Percentiles rank a stretch among this genome's conserved stretches.
Evolutionary conservation across 2,329 filamentous ascomycete species (phyloP).

Genomic region (Colletotrichum orchidophilum): DNA sequence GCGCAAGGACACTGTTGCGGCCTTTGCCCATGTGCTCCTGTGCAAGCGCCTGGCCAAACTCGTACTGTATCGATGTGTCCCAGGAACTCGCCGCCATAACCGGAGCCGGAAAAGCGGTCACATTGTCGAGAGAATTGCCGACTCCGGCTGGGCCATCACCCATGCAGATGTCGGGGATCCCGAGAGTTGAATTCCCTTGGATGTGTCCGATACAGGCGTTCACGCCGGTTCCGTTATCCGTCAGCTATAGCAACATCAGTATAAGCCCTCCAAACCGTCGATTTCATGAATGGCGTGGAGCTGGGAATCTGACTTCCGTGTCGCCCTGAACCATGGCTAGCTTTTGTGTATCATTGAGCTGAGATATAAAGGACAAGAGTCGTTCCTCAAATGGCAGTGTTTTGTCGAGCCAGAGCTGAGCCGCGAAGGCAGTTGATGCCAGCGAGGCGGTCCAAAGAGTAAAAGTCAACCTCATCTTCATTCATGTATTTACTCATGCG

Average conservation of each 20-base stretch:
- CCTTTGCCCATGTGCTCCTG: conserved; percentile 53
- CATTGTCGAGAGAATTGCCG: conserved; percentile 10
- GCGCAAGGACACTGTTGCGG: conserved; percentile 66
- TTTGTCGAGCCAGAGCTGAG: background rate
- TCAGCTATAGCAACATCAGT: background rate
- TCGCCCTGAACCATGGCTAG: background rate
- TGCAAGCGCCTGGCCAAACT: conserved; percentile 20
- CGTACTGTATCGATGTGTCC: conserved; percentile 41
- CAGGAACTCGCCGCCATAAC: conserved; percentile 35
- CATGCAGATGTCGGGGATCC: conserved; percentile 8
- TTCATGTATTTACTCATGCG: background rate
- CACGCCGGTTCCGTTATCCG: conserved; percentile 11
- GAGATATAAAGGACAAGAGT: background rate
- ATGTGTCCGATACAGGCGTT: conserved; percentile 20
- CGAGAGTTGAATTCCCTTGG: background rate
- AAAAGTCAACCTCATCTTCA: background rate
- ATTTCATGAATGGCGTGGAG: background rate
- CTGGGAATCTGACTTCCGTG: background rate
- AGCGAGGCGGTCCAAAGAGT: background rate
- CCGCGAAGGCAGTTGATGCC: background rate
- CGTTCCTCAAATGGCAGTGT: background rate
- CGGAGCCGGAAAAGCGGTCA: background rate
- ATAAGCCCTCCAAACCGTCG: background rate
- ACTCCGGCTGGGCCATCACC: conserved; percentile 16
- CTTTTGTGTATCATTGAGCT: background rate